Conservation (phyloP, 805 yeast species). For the Candida hungchunana region DNA sequence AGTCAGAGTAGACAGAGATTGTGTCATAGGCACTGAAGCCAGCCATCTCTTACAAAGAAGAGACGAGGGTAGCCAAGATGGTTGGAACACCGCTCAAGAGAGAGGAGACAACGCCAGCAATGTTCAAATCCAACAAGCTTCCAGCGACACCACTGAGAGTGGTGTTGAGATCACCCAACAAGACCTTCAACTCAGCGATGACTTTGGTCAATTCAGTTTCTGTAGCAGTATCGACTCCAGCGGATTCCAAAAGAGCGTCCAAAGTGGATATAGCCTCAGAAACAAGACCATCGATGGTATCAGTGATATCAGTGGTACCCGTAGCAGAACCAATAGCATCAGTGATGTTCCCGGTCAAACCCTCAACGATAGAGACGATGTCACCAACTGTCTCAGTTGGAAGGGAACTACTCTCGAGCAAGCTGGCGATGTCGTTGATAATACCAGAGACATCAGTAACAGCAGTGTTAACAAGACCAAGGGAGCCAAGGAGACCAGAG, state of each 20-base stretch:
- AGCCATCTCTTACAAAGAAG: slow-evolving; percentile 2
- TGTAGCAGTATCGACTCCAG: slow-evolving; percentile 9
- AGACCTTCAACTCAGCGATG: slow-evolving; percentile 1
- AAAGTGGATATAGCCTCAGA: slow-evolving; percentile 10
- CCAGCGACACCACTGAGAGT: slow-evolving; percentile 5
- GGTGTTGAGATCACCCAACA: slow-evolving; percentile 7
- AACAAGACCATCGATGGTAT: slow-evolving; percentile 8
- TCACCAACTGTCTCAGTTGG: slow-evolving; percentile 9
- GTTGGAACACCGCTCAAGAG: slow-evolving; percentile 12
- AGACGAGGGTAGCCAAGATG: slow-evolving; percentile 8
- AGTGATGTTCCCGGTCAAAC: too few species aligned
- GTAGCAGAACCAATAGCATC: slow-evolving; percentile 11
- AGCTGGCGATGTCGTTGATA: slow-evolving; percentile 3
- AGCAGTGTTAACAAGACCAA: slow-evolving; percentile 2
- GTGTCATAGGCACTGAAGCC: too few species aligned
- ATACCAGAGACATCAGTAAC: slow-evolving; percentile 5
- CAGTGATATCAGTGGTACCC: slow-evolving; percentile 9
- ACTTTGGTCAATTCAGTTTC: slow-evolving; percentile 3
- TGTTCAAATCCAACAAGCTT: slow-evolving; percentile 12
- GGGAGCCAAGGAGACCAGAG: slow-evolving; percentile 2
- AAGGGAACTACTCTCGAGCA: slow-evolving; percentile 6
- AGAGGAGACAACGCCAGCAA: slow-evolving; percentile 16
- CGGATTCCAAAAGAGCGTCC: slow-evolving; percentile 5
- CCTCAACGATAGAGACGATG: slow-evolving; percentile 3
- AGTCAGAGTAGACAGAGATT: too few species aligned